A percentile compares a stretch with the other conserved stretches of the same genome.
phyloP scores from a whole-genome alignment of 495 filamentous ascomycete species.

The Lineolata rhizophorae region DNA sequence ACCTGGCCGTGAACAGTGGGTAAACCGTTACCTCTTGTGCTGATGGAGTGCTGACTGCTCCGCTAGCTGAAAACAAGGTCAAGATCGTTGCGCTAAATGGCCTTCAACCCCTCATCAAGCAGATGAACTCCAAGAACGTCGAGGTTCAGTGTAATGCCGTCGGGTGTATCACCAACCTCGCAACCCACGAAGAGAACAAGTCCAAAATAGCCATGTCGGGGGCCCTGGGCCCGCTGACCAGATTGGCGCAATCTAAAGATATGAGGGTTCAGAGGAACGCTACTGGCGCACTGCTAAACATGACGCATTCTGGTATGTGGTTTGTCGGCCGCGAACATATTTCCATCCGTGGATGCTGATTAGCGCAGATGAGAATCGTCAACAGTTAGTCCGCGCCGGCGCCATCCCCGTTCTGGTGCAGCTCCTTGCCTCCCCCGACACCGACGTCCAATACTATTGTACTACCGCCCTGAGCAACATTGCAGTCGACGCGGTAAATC shows the following conservation, averaged over 20 bases:
- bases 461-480: conserved; percentile 97
- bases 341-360: neutral
- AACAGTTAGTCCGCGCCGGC: conserved; percentile 88
- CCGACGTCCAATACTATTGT: conserved; percentile 98
- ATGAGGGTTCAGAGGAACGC: conserved; percentile 98
- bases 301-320: conserved; percentile 87
- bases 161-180: conserved; percentile 93
- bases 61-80: conserved; percentile 1
- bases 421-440: conserved; percentile 71
- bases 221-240: conserved; percentile 71
- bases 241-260: conserved; percentile 88
- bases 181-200: conserved; percentile 97
- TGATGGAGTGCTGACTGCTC: neutral
- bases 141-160: conserved; percentile 99
- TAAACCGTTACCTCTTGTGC: conserved; percentile 1
- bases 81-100: conserved; percentile 83
- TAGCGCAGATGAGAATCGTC: conserved; percentile 74
- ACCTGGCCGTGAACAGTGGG: conserved; percentile 91
- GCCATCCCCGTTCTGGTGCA: conserved; percentile 94
- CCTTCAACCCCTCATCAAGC: conserved; percentile 75
- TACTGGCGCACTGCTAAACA: conserved; percentile 87
- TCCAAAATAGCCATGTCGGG: conserved; percentile 94
- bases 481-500: conserved; percentile 77
- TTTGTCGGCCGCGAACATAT: neutral
- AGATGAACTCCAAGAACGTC: conserved; percentile 98